Evolutionary conservation across 2,329 filamentous ascomycete species (phyloP), one percentile per base, ranked within the genome.

Genomic region (Neofusicoccum kwambonambiense): DNA sequence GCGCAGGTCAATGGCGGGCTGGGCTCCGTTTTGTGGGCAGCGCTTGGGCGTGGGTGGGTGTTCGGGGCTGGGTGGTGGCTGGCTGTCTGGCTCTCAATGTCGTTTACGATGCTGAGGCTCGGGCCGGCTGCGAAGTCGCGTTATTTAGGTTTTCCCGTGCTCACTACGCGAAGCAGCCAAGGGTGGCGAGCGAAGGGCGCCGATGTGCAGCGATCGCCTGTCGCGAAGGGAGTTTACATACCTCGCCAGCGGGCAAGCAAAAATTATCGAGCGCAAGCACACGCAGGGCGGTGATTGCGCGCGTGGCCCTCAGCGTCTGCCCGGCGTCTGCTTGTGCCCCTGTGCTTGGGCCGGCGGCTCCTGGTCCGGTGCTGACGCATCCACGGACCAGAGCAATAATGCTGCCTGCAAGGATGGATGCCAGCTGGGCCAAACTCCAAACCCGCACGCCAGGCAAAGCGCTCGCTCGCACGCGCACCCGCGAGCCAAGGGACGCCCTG

Each of bases 1-100:
- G 52, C 17, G 54, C 51, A 47, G 22, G 66, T 71, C 66, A 73
- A 72, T 67, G 66, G 68, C 4, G 4, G 27, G 27, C 6, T 31
- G 27, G 27, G 27, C 6, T 31, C 27, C 27, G 27, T 31, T 31
- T 9, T 15, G 47, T n/a, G n/a, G 41, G 41, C 8, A 1, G 39
- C 27, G 27, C 27, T 31, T 5, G 27, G 41, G 27, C 15, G 61
- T 56, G 17, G 61, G 47, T 13, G 17, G 41, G 34, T 19, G 54
- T 17, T 9, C 39, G 60, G 47, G 60, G 60, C 47, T 62, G 60
- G 50, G 61, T n/a, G 49, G 39, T 54, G 61, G 61, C 31, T 47
- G 61, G 61, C 27, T 9, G 39, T 9, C 11, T 27, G 15, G 61
- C 31, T 31, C 49, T 47, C 5, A 39, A 44, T 39, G 61, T 64